These are phyloP conservation scores for Ajuga chamaepitys DNA, from an alignment of 257 asterid genomes.

Conservation along the genomic window DNA sequence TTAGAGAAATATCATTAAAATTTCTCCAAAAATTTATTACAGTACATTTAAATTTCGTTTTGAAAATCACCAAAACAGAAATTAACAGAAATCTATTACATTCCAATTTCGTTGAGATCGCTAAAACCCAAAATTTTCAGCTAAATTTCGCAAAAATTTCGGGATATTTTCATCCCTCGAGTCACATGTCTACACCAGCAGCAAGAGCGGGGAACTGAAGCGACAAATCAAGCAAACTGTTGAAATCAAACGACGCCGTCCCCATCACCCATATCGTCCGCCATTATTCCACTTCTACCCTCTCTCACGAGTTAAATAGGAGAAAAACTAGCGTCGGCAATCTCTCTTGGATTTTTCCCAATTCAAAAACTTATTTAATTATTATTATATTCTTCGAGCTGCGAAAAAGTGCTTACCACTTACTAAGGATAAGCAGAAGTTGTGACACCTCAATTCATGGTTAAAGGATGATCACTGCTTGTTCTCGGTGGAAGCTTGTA, in stretches of 20 bases:
- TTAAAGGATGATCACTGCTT: constrained; percentile 11
- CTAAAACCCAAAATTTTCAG: too few species aligned
- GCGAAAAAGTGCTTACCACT: constrained; percentile 16
- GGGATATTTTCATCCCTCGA: too few species aligned
- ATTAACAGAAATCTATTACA: too few species aligned
- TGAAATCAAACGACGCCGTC: constrained; percentile 22
- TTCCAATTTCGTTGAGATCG: too few species aligned
- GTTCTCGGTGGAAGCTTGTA: neutral
- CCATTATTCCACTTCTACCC: constrained; percentile 19
- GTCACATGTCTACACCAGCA: constrained; percentile 9
- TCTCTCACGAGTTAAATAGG: constrained; percentile 25
- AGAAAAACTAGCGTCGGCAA: constrained; percentile 35
- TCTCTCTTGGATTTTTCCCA: constrained; percentile 31
- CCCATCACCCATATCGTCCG: constrained; percentile 8
- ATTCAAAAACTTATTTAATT: neutral
- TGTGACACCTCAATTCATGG: neutral
- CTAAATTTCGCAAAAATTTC: too few species aligned
- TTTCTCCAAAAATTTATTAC: too few species aligned
- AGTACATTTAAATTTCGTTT: too few species aligned
- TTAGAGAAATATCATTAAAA: too few species aligned
- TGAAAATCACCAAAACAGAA: too few species aligned
- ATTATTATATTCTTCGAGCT: neutral
- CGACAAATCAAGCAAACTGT: constrained; percentile 22
- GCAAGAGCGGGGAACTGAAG: constrained; percentile 13
- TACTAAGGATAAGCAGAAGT: constrained; percentile 11